These are phyloP conservation scores for Phytopythium montanum DNA, from an alignment of 352 stramenopile genomes.

Conservation along the genomic window DNA sequence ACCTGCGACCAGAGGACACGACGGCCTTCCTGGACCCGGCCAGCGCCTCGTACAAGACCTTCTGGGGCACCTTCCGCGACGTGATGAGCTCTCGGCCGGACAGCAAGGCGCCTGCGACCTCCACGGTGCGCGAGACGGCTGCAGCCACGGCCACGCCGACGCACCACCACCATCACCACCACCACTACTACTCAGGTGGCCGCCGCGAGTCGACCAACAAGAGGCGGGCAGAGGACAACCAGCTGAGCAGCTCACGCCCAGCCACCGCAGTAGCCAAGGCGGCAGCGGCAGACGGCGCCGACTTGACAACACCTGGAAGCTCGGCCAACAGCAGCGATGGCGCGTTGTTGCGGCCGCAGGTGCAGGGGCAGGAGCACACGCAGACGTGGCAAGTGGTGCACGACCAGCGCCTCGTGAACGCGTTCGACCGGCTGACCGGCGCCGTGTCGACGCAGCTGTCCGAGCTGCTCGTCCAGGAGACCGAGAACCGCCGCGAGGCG, in stretches of 20 bases:
- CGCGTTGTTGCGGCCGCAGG: slow-evolving; percentile 7
- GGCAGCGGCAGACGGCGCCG: slow-evolving; percentile 16
- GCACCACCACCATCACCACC: slow-evolving; percentile 5
- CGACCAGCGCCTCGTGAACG: slow-evolving; percentile 51
- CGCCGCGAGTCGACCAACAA: background rate
- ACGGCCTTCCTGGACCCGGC: slow-evolving; percentile 36
- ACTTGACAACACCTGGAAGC: slow-evolving; percentile 58
- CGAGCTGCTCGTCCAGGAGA: slow-evolving; percentile 28
- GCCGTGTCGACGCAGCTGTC: slow-evolving; percentile 53
- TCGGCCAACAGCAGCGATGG: slow-evolving; percentile 31
- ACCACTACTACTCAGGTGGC: slow-evolving; percentile 1
- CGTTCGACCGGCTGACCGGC: slow-evolving; percentile 60
- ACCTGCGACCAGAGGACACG: slow-evolving; percentile 28
- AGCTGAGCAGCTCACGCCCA: too few relatives aligned
- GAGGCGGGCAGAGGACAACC: too few relatives aligned
- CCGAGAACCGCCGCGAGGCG: slow-evolving; percentile 17
- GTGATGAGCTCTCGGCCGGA: slow-evolving; percentile 46
- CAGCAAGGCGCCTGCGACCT: slow-evolving; percentile 9
- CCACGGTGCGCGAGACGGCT: background rate
- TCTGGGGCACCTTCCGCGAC: slow-evolving; percentile 64
- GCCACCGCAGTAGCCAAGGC: background rate
- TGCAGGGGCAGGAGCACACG: slow-evolving; percentile 22
- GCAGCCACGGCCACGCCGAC: background rate
- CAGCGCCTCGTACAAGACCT: slow-evolving; percentile 63
- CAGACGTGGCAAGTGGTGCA: slow-evolving; percentile 49